These are phyloP conservation scores for Drosera spatulata DNA, from an alignment of 179 eudicot species.

Conservation along the genomic window DNA sequence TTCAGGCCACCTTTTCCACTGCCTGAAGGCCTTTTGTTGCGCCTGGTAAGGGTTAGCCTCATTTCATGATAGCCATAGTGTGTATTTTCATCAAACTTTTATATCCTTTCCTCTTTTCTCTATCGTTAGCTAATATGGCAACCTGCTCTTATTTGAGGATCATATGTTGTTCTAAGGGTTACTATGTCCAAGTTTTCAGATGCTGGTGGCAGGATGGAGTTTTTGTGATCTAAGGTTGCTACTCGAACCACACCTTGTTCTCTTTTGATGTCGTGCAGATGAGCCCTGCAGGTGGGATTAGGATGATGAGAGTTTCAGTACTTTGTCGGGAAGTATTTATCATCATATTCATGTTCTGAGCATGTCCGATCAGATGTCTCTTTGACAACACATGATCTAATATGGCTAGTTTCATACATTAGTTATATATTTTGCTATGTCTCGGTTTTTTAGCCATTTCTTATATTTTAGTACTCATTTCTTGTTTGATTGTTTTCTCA, in stretches of 20 bases:
- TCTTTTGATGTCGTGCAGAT: constrained; percentile 83
- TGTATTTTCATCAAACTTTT: constrained; percentile 2
- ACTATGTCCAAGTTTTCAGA: constrained; percentile 96
- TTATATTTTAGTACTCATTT: neutral
- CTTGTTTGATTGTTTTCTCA: constrained; percentile 27
- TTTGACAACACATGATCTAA: constrained; percentile 12
- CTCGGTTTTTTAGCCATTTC: constrained; percentile 1
- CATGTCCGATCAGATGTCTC: constrained; percentile 30
- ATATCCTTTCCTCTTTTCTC: constrained; percentile 18
- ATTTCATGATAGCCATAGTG: constrained; percentile 3
- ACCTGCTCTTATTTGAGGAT: constrained; percentile 37
- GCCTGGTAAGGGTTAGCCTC: constrained; percentile 53
- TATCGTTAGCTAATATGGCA: constrained; percentile 37
- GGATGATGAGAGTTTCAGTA: constrained; percentile 43
- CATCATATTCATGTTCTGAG: constrained; percentile 35
- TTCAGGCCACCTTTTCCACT: constrained; percentile 65
- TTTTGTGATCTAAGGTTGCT: constrained; percentile 83
- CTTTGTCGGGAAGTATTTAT: constrained; percentile 25
- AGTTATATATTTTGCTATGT: constrained; percentile 9
- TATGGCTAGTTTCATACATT: too few relatives aligned
- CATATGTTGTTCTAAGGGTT: constrained; percentile 74
- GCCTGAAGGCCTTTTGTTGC: constrained; percentile 59
- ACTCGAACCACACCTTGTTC: constrained; percentile 79
- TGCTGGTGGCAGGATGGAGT: constrained; percentile 89
- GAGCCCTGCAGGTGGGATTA: constrained; percentile 97